Percentiles rank a stretch among this genome's conserved stretches.
phyloP scores from a whole-genome alignment of 164 flowering plant genomes.

The Kalanchoe fedtschenkoi region DNA sequence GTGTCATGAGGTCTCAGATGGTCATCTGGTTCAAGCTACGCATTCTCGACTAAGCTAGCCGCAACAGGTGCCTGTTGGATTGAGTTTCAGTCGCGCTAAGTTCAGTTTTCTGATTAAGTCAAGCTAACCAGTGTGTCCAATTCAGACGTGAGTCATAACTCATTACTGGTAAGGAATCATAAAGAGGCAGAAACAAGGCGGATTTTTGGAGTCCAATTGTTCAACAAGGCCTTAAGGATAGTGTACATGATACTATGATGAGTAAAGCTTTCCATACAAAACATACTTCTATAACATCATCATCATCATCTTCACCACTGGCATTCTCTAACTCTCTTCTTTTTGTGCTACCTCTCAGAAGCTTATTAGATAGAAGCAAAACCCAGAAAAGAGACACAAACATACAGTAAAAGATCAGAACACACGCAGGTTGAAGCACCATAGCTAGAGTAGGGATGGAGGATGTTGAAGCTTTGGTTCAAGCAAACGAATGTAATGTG shows the following conservation, averaged over 20 bases:
- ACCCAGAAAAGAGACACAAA: neutral
- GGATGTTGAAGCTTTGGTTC: neutral
- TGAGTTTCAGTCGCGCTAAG: no score
- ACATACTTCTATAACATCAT: no score
- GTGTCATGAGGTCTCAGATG: constrained; percentile 6
- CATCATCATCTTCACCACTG: neutral
- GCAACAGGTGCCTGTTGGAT: no score
- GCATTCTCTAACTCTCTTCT: neutral
- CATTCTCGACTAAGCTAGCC: no score
- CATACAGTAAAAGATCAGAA: constrained; percentile 9
- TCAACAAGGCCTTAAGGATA: neutral
- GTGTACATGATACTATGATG: neutral
- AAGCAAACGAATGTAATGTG: neutral
- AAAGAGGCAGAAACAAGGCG: neutral
- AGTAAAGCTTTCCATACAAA: neutral
- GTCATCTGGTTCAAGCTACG: no score
- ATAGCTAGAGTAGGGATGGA: constrained; percentile 2
- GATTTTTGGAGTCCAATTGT: neutral
- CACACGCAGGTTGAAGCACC: constrained; percentile 16
- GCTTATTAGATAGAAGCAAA: neutral
- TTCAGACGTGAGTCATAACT: no score
- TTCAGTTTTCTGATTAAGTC: no score
- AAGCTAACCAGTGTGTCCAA: no score
- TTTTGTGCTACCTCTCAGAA: neutral
- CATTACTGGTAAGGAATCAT: no score